phyloP scores from a whole-genome alignment of 768 basidiomycete species.

The Rhodotorula graminis region DNA sequence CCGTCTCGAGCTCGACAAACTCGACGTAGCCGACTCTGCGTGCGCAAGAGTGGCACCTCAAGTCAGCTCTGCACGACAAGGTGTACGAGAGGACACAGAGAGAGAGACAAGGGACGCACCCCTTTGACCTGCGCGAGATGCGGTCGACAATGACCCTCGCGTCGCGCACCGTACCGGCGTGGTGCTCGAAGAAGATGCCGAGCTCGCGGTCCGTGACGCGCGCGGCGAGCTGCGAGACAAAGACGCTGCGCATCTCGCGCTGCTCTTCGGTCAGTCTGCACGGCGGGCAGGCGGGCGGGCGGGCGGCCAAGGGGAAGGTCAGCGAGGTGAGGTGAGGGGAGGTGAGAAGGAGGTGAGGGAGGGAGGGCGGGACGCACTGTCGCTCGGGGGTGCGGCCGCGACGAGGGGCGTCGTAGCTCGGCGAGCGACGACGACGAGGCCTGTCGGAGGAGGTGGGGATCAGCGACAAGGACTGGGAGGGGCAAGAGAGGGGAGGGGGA shows the following conservation, averaged over 20 bases:
- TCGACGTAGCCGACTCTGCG: constrained; percentile 95
- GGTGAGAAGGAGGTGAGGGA: constrained; percentile 20
- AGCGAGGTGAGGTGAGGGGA: constrained; percentile 44
- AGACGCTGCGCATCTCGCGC: constrained; percentile 95
- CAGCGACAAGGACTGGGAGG: neutral
- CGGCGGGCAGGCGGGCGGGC: constrained; percentile 22
- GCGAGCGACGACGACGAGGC: constrained; percentile 51
- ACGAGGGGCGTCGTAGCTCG: constrained; percentile 41
- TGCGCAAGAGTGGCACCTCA: neutral
- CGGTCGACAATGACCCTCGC: constrained; percentile 94
- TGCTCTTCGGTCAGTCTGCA: constrained; percentile 63
- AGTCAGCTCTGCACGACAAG: neutral
- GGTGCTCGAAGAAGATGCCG: constrained; percentile 98
- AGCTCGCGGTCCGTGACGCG: constrained; percentile 93
- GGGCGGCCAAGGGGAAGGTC: constrained; percentile 51
- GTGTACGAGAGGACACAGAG: too few relatives aligned
- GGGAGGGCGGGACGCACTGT: constrained; percentile 49
- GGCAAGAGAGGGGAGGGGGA: neutral
- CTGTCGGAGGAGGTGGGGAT: constrained; percentile 39
- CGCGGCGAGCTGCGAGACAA: constrained; percentile 96
- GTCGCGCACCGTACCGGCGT: constrained; percentile 89
- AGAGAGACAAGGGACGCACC: constrained; percentile 55
- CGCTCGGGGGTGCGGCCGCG: constrained; percentile 49
- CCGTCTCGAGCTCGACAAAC: constrained; percentile 81
- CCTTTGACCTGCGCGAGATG: constrained; percentile 92